Percentiles rank a stretch among this genome's conserved stretches.
Conservation (phyloP, 805 yeast species). For the Metschnikowia cubensis region DNA sequence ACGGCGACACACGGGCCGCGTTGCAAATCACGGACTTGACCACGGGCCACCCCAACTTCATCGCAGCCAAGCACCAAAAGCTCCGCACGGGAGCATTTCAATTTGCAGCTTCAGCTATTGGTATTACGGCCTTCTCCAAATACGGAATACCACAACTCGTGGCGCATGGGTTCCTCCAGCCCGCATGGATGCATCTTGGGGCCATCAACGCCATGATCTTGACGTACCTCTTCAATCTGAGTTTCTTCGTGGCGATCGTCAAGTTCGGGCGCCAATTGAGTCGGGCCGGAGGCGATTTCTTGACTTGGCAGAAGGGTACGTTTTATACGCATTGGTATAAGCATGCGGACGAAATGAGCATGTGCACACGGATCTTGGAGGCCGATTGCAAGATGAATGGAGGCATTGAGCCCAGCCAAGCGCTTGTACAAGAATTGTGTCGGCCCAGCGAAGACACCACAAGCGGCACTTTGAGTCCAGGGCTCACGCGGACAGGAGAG, state of each 20-base stretch:
- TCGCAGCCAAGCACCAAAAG: constrained; percentile 28
- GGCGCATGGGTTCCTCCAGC: constrained; percentile 37
- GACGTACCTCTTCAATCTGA: constrained; percentile 38
- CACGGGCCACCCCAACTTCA: constrained; percentile 52
- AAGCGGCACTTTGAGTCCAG: constrained; percentile 30
- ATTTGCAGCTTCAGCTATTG: constrained; percentile 30
- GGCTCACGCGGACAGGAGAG: constrained; percentile 34
- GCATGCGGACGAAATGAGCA: constrained; percentile 64
- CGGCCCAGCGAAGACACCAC: constrained; percentile 26
- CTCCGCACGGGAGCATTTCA: constrained; percentile 29
- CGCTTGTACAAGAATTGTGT: constrained; percentile 37
- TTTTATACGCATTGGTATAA: constrained; percentile 59
- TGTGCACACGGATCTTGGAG: constrained; percentile 62
- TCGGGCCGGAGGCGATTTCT: constrained; percentile 48
- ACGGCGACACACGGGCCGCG: constrained; percentile 56
- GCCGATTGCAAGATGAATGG: constrained; percentile 56
- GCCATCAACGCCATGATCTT: constrained; percentile 46
- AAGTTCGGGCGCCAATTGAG: constrained; percentile 36
- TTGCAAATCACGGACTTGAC: constrained; percentile 57
- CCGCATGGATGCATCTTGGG: constrained; percentile 34
- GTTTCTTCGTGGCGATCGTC: constrained; percentile 40
- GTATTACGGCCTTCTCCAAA: constrained; percentile 36
- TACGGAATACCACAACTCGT: constrained; percentile 39
- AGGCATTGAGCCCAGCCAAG: constrained; percentile 24
- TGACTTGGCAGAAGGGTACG: constrained; percentile 64